These are phyloP conservation scores for Phytophthora multivora DNA, from an alignment of 352 stramenopile genomes.

Conservation along the genomic window DNA sequence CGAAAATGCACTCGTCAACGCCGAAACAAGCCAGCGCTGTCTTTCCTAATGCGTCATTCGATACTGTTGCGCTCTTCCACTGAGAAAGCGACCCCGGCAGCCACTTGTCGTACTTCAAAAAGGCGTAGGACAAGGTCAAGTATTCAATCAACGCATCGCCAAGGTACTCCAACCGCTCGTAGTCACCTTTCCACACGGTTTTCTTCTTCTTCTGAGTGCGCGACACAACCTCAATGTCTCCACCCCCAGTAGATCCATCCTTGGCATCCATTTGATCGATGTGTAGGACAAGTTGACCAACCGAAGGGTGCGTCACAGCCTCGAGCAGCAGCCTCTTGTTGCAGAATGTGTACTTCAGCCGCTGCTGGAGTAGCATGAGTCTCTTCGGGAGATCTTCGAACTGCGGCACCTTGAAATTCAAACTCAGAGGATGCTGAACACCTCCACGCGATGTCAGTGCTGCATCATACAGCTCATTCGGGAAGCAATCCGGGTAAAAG, in stretches of 20 bases:
- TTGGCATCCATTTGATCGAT: constrained; percentile 41
- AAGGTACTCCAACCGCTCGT: constrained; percentile 90
- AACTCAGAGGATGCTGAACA: constrained; percentile 28
- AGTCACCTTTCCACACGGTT: constrained; percentile 77
- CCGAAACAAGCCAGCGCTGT: constrained; percentile 81
- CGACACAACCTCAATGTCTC: constrained; percentile 28
- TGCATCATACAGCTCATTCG: constrained; percentile 60
- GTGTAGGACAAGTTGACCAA: constrained; percentile 62
- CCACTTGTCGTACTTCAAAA: constrained; percentile 71
- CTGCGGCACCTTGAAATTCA: constrained; percentile 61
- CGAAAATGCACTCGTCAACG: constrained; percentile 79
- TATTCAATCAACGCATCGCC: constrained; percentile 91
- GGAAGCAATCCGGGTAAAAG: constrained; percentile 77
- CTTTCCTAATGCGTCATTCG: constrained; percentile 85
- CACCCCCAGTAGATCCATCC: constrained; percentile 8
- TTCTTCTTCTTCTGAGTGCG: constrained; percentile 47
- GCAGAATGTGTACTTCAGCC: constrained; percentile 82
- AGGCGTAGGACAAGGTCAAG: constrained; percentile 85
- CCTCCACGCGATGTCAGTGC: constrained; percentile 27
- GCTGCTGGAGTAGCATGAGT: constrained; percentile 67
- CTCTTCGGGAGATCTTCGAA: constrained; percentile 63
- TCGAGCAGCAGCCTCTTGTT: constrained; percentile 82
- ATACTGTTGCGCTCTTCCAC: constrained; percentile 88
- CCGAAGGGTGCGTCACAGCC: constrained; percentile 79
- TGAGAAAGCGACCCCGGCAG: constrained; percentile 77